A percentile compares a stretch with the other conserved stretches of the same genome.
phyloP scores from a whole-genome alignment of 495 filamentous ascomycete genomes.

The Penicillium robsamsonii region DNA sequence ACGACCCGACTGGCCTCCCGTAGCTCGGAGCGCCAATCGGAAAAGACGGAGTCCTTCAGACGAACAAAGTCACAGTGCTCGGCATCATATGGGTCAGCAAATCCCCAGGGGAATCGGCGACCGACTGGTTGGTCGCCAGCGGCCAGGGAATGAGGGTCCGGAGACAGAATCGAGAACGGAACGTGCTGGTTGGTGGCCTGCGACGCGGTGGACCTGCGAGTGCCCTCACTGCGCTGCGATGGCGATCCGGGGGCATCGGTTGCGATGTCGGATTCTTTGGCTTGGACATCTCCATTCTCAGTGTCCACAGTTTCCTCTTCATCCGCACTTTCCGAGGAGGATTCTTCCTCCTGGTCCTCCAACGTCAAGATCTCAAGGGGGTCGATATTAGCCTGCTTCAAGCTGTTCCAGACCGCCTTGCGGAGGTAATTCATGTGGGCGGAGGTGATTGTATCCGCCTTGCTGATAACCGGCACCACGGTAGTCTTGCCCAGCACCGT shows the following conservation, averaged over 20 bases:
- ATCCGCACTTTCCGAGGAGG: conserved; percentile 58
- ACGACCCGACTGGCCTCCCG: conserved; percentile 87
- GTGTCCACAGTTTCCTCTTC: conserved; percentile 36
- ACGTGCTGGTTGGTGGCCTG: conserved; percentile 46
- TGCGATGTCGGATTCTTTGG: too few relatives aligned
- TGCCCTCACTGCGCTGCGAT: conserved; percentile 20
- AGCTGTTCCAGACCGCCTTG: conserved; percentile 81
- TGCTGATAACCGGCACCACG: conserved; percentile 92
- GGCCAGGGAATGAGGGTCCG: conserved; percentile 80
- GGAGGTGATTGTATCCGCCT: conserved; percentile 92
- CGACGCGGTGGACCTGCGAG: conserved; percentile 24
- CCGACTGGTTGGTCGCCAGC: conserved; percentile 58
- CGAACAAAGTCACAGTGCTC: conserved; percentile 94
- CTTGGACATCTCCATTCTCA: conserved; percentile 31
- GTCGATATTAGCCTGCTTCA: conserved; percentile 84
- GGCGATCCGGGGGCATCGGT: conserved; percentile 6
- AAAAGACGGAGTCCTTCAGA: conserved; percentile 87
- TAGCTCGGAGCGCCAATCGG: conserved; percentile 87
- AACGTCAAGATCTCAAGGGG: conserved; percentile 82
- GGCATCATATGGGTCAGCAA: conserved; percentile 85
- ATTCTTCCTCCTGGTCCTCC: conserved; percentile 68
- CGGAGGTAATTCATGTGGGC: conserved; percentile 93
- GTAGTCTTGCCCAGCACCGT: conserved; percentile 92
- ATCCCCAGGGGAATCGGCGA: conserved; percentile 92
- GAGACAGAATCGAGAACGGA: conserved; percentile 90